Conservation (phyloP, 148 eudicot species). For the Camellia sinensis region DNA sequence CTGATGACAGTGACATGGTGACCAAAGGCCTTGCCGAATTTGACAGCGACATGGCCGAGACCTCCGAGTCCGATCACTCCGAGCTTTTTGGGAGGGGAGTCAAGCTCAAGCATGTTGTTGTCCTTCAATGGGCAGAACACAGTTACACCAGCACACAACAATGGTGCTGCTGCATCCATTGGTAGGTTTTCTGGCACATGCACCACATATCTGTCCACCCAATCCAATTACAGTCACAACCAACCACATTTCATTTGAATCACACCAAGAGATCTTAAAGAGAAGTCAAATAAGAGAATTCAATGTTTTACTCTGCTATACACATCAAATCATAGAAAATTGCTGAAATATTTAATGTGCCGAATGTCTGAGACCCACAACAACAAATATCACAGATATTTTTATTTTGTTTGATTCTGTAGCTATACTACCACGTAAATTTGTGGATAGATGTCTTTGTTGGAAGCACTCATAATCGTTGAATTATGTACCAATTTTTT, state of each 20-base stretch:
- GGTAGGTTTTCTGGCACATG: conserved; percentile 64
- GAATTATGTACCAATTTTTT: too few species aligned
- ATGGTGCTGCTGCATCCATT: conserved; percentile 82
- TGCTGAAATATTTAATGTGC: too few species aligned
- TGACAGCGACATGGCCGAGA: conserved; percentile 80
- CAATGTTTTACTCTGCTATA: too few species aligned
- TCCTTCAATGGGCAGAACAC: conserved; percentile 80
- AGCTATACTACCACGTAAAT: too few species aligned
- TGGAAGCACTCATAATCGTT: too few species aligned
- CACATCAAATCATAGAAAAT: too few species aligned
- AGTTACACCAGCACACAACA: conserved; percentile 84
- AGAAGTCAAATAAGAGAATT: too few species aligned
- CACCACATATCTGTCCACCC: conserved; percentile 57
- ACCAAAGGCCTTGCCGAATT: conserved; percentile 82
- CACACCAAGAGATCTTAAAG: not conserved
- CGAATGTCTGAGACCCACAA: too few species aligned
- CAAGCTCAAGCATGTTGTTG: conserved; percentile 41
- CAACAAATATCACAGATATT: too few species aligned
- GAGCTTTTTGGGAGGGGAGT: conserved; percentile 39
- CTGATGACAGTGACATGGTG: conserved; percentile 88
- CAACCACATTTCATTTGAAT: not conserved
- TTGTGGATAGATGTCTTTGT: too few species aligned
- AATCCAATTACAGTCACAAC: not conserved
- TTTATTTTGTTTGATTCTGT: too few species aligned
- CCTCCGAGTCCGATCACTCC: conserved; percentile 91